Percentiles rank a stretch among this genome's conserved stretches.
Conservation (phyloP, 805 yeast species). For the Saccharomycopsis sp. region DNA sequence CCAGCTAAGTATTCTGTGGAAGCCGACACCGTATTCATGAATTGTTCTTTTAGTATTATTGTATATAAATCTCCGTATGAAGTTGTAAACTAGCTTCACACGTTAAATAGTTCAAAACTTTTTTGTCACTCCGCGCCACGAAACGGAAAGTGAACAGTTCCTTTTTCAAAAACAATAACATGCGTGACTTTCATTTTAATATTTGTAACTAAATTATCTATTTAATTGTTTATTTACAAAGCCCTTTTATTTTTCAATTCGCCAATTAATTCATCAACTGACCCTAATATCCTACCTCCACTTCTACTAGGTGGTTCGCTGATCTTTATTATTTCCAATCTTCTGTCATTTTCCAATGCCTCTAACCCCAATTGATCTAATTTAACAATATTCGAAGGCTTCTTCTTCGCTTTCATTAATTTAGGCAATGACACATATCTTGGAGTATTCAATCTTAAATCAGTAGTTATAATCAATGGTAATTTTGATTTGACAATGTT, state of each 20-base stretch:
- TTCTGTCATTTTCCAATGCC: constrained; percentile 49
- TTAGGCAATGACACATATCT: constrained; percentile 94
- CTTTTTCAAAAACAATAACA: too few relatives aligned
- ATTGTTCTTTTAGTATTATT: not conserved
- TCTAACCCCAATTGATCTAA: constrained; percentile 68
- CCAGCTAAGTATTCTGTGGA: constrained; percentile 27
- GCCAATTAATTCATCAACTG: constrained; percentile 74
- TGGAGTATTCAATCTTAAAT: constrained; percentile 89
- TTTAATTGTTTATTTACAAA: constrained; percentile 1
- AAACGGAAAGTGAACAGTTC: too few relatives aligned
- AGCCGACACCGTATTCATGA: constrained; percentile 2
- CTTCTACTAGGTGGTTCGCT: constrained; percentile 80
- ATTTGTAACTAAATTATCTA: too few relatives aligned
- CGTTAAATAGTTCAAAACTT: too few relatives aligned
- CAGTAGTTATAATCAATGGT: constrained; percentile 88
- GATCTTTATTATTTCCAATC: constrained; percentile 59
- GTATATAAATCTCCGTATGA: too few relatives aligned
- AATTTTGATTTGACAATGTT: constrained; percentile 70
- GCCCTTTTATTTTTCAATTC: constrained; percentile 55
- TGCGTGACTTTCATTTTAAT: too few relatives aligned
- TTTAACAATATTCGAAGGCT: constrained; percentile 62
- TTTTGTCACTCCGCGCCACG: too few relatives aligned
- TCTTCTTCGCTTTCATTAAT: constrained; percentile 97
- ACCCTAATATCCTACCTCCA: constrained; percentile 73
- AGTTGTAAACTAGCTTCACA: too few relatives aligned